These are phyloP conservation scores for Tricholoma sp. DNA, from an alignment of 768 basidiomycete genomes.

Conservation along the genomic window DNA sequence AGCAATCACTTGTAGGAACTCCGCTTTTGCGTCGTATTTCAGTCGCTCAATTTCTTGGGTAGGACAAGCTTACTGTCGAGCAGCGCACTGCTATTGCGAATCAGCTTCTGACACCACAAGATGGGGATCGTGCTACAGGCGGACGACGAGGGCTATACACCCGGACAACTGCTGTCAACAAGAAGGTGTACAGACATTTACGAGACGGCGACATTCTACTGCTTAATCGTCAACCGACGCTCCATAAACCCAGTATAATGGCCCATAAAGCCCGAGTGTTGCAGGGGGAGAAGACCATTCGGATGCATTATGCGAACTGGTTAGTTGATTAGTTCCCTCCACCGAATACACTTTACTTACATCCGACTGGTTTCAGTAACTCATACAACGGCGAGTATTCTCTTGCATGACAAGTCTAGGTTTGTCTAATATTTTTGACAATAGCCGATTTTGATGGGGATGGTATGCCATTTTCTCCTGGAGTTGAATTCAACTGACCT, in stretches of 20 bases:
- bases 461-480: constrained; percentile 39
- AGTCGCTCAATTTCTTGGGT: constrained; percentile 4
- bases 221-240: constrained; percentile 94
- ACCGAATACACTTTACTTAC: background rate
- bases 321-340: constrained; percentile 33
- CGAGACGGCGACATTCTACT: constrained; percentile 93
- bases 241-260: constrained; percentile 99
- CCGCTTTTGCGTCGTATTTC: background rate
- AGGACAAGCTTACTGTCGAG: constrained; percentile 85
- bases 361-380: constrained; percentile 50
- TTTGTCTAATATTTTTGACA: background rate
- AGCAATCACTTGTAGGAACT: constrained; percentile 68
- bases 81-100: constrained; percentile 95
- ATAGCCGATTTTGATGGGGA: constrained; percentile 91
- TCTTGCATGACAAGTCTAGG: background rate
- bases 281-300: constrained; percentile 95
- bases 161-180: constrained; percentile 77
- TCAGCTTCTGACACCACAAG: constrained; percentile 87
- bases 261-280: constrained; percentile 89
- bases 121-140: constrained; percentile 50
- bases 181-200: constrained; percentile 96
- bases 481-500: constrained; percentile 12
- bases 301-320: constrained; percentile 99
- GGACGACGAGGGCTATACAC: constrained; percentile 61
- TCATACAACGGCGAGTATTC: constrained; percentile 82